Percentiles rank a stretch among this genome's conserved stretches.
Evolutionary conservation across 495 filamentous ascomycete species (phyloP).

Genomic region (Apodospora peruviana): DNA sequence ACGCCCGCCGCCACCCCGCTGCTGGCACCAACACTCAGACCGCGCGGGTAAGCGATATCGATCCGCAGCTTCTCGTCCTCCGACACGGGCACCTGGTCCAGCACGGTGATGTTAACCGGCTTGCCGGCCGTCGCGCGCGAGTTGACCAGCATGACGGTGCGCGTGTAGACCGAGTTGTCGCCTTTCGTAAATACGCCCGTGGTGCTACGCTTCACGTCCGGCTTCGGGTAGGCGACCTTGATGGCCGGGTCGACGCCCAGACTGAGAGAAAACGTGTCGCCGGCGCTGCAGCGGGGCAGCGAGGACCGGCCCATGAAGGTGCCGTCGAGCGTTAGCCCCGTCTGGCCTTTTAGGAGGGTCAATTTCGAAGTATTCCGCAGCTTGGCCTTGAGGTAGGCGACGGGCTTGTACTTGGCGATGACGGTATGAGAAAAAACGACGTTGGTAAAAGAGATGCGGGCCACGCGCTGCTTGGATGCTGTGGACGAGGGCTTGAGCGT

Average conservation of each 20-base stretch:
- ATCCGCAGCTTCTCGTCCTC: slow-evolving; percentile 59
- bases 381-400: slow-evolving; percentile 61
- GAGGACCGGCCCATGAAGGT: slow-evolving; percentile 59
- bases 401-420: slow-evolving; percentile 60
- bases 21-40: slow-evolving; percentile 33
- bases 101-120: slow-evolving; percentile 48
- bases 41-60: slow-evolving; percentile 46
- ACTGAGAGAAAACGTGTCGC: slow-evolving; percentile 54
- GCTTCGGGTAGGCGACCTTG: slow-evolving; percentile 56
- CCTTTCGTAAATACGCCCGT: slow-evolving; percentile 53
- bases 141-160: slow-evolving; percentile 54
- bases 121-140: slow-evolving; percentile 41
- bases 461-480: slow-evolving; percentile 43
- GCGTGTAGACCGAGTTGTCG: slow-evolving; percentile 51
- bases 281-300: slow-evolving; percentile 53
- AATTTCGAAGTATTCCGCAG: slow-evolving; percentile 54
- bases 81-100: slow-evolving; percentile 63
- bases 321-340: slow-evolving; percentile 62
- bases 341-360: slow-evolving; percentile 54
- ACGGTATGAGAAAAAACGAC: slow-evolving; percentile 49
- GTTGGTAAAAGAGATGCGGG: slow-evolving; percentile 33
- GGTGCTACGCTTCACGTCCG: slow-evolving; percentile 48
- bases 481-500: slow-evolving; percentile 37
- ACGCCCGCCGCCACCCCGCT: slow-evolving; percentile 1
- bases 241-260: slow-evolving; percentile 64